Base-by-base conservation (phyloP, 257 asterid species). In the Solanum medicagineum region DNA sequence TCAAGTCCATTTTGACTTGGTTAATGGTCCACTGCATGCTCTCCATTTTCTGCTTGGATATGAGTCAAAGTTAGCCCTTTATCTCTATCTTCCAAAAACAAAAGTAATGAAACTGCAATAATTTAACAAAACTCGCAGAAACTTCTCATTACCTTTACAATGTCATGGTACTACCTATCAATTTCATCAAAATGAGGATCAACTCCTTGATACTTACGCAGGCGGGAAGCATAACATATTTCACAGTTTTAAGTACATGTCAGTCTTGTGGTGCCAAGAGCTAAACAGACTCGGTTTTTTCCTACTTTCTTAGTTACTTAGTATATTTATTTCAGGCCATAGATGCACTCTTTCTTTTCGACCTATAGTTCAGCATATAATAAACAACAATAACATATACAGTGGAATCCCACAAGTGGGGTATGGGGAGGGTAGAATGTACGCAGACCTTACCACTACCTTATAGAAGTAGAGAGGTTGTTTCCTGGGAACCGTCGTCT, bases 1-100 rank as follows among this genome's bases (percentile, higher is more conserved):
- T 95, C 89, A 96, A 91, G 89, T 96, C 98, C 98, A 96, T 93
- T 87, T 95, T 98, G 55, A 96, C 99, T 91, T 96, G 98, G 81
- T 92, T 94, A 87, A 96, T 96, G 71, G 99, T 96, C 98, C 99
- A 96, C 84, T 91, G 97, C 98, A 95, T 92, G 56, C 93, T 93
- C 87, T 95, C 98, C 93, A 95, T 81, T 91, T 96, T 95, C 98
- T 96, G 97, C 94, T 88, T 80, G 69, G 22, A 56, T 36, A 68
- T 51, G 60, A 47, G 45, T 22, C 22, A 15, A 60, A 47, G 29
- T 81, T 53, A 84, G 77, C 73, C 6, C 6, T 70, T 73, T 26
- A 26, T 26, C 29, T 26, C 29, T 26, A 85, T 40, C 81, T 65
- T 42, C 86, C 59, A 10, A 65, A 53, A 42, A 11, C 20, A 10